phyloP scores from a whole-genome alignment of 441 rosid genomes.

The Corymbia citriodora region DNA sequence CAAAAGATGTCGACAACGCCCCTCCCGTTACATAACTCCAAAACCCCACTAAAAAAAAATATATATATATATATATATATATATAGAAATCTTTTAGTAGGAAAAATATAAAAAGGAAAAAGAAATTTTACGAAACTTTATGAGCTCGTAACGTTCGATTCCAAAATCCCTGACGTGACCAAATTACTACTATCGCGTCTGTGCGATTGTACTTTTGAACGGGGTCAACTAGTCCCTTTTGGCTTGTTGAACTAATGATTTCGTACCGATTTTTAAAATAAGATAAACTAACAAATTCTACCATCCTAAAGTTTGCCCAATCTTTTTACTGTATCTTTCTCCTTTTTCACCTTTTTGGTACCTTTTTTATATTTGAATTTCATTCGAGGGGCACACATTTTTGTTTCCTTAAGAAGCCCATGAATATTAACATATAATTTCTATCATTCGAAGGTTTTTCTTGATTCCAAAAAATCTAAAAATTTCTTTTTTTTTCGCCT shows the following conservation, averaged over 20 bases:
- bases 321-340: background rate
- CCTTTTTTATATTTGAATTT: background rate
- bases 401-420: background rate
- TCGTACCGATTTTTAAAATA: background rate
- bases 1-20: background rate
- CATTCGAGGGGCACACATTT: background rate
- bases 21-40: background rate
- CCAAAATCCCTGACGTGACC: background rate
- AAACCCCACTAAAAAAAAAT: background rate
- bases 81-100: background rate
- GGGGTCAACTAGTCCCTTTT: background rate
- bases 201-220: background rate
- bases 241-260: background rate
- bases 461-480: background rate
- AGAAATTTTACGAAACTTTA: background rate
- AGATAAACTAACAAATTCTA: background rate
- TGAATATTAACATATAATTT: accelerated
- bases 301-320: background rate
- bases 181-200: background rate
- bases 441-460: background rate
- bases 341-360: background rate
- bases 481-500: too few relatives aligned
- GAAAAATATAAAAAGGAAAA: background rate
- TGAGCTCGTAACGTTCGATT: background rate
- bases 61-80: accelerated